These are phyloP conservation scores for Citeromyces siamensis DNA, from an alignment of 1,139 yeast species.

Conservation along the genomic window DNA sequence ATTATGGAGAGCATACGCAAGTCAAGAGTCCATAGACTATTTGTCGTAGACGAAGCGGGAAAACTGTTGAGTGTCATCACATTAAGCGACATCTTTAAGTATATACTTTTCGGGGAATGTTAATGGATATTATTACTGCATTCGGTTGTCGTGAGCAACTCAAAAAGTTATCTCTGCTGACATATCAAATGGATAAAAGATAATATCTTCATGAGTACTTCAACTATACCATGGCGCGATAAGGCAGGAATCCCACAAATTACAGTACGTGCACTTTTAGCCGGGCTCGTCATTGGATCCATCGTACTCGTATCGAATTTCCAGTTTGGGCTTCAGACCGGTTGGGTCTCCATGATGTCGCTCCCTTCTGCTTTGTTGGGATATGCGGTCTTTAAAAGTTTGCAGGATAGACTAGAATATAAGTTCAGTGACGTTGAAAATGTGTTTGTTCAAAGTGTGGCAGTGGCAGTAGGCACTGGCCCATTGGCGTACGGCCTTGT, in stretches of 20 bases:
- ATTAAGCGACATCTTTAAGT: conserved; percentile 80
- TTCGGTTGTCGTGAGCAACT: conserved; percentile 1
- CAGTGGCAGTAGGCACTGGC: conserved; percentile 96
- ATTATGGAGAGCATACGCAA: conserved; percentile 91
- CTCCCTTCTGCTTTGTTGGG: conserved; percentile 87
- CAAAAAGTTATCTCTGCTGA: conserved; percentile 3
- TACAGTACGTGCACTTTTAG: conserved; percentile 57
- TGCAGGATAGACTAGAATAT: conserved; percentile 27
- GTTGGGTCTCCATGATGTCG: conserved; percentile 99
- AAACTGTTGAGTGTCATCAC: conserved; percentile 76
- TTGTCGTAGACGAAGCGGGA: conserved; percentile 80
- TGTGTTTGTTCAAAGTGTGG: conserved; percentile 82
- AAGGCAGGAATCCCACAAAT: conserved; percentile 44
- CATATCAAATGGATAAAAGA: conserved; percentile 6
- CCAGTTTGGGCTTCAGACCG: conserved; percentile 94
- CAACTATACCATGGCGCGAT: conserved; percentile 17
- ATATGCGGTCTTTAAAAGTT: conserved; percentile 58
- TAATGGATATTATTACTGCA: conserved; percentile 2
- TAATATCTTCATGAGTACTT: neutral
- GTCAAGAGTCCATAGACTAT: conserved; percentile 82
- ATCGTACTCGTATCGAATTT: conserved; percentile 78
- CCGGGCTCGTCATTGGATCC: conserved; percentile 71
- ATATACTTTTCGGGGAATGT: conserved; percentile 48
- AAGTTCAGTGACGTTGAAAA: conserved; percentile 84
- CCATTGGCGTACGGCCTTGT: conserved; percentile 92